Percentiles rank a stretch among this genome's conserved stretches.
Evolutionary conservation across 192 early-diverging fungal genomes (phyloP).

Genomic region (Allomyces macrogynus): DNA sequence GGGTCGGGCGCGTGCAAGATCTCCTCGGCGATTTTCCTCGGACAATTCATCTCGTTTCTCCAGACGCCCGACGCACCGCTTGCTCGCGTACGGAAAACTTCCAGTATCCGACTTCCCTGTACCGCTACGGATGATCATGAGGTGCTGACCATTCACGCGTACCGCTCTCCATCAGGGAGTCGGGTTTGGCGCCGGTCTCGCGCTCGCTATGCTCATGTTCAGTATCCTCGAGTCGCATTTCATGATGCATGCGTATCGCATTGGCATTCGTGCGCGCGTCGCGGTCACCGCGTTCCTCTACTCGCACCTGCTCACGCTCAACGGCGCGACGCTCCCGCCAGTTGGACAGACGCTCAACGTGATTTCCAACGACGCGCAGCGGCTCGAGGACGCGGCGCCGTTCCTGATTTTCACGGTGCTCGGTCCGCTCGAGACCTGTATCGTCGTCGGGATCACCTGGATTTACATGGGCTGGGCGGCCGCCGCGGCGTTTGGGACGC

Average conservation of each 20-base stretch:
- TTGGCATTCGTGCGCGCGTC: not conserved
- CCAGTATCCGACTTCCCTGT: too few species aligned
- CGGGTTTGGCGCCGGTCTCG: not conserved
- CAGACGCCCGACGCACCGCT: not conserved
- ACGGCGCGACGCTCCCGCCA: not conserved
- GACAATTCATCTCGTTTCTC: not conserved
- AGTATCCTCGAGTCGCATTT: not conserved
- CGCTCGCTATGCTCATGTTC: not conserved
- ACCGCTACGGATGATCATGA: too few species aligned
- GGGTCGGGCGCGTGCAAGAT: too few species aligned
- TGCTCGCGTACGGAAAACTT: too few species aligned
- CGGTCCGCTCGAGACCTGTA: not conserved
- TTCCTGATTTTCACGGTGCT: not conserved
- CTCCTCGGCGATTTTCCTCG: not conserved
- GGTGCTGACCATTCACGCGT: too few species aligned
- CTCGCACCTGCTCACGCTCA: not conserved
- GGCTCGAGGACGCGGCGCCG: not conserved
- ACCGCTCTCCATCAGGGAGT: not conserved
- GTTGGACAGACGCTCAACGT: not conserved
- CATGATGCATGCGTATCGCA: not conserved
- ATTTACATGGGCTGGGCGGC: not conserved
- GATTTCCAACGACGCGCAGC: not conserved
- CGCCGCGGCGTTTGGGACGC: not conserved
- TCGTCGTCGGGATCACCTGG: not conserved
- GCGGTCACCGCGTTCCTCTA: not conserved